Base-by-base conservation (phyloP, 176 grass and related monocot genomes). In the Tillandsia fasciculata region DNA sequence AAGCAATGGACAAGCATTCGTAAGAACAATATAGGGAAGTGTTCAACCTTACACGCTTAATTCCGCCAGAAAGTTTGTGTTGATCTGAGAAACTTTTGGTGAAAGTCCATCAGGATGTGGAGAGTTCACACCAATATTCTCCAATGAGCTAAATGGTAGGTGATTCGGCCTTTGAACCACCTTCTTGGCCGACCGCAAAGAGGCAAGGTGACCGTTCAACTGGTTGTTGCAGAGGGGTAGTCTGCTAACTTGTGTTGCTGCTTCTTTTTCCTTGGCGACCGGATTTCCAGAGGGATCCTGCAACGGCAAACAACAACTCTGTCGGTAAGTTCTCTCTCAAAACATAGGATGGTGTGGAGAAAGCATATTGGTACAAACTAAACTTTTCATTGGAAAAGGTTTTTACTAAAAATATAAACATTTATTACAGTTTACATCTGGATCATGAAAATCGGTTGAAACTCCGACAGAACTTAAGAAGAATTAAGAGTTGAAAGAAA, bases 271-370 rank as follows among this genome's bases (percentile, higher is more conserved):
- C 64, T 49, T 85, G 2, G 80, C 42, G 65, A 96, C 88, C 9
- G 86, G 88, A 49, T 83, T 83, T 49, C 92, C 92, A 9, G 79
- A 80, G 59, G 88, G 88, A 81, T 96, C 88, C 92, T 96, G 75
- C 72, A 74, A 1, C 28, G 74, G 49, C 12, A 64, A 61, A 15
- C 15, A 61, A 8, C 68, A 70, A 50, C 3, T 42, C 33, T 42
- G 33, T 42, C 1, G 3, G 33, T 42, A 42, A 42, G 6, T 42
- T 33, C 3, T 7, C 33, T 42, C 33, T 42, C 33, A 42, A 42
- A 42, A 42, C 33, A 42, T 42, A 42, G 33, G 33, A 42, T 42
- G 33, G 33, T 42, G 33, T 42, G 33, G 33, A 42, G 11, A 48
- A 42, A 67, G 27, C 3, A 48, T 8, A 14, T 2, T 3, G 15